These are phyloP conservation scores for Kwoniella shandongensis DNA, from an alignment of 768 basidiomycete genomes.

Conservation along the genomic window DNA sequence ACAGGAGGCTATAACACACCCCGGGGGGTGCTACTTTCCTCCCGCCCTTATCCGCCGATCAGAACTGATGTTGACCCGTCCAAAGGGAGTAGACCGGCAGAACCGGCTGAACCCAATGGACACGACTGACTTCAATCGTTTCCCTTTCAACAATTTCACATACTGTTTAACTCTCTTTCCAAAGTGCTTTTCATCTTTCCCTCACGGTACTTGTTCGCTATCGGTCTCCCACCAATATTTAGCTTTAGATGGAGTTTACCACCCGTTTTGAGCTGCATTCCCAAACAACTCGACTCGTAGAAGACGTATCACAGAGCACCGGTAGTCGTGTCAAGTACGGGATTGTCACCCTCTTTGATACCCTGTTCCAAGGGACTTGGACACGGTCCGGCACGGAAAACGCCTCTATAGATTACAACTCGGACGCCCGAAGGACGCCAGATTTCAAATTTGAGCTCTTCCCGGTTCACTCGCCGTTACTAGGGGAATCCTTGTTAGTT, in stretches of 20 bases:
- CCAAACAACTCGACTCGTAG: constrained; percentile 81
- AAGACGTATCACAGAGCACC: constrained; percentile 69
- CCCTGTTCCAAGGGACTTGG: constrained; percentile 77
- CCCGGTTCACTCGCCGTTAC: constrained; percentile 83
- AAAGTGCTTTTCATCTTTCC: constrained; percentile 81
- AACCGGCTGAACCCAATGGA: constrained; percentile 61
- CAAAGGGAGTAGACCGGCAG: constrained; percentile 61
- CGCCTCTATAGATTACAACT: constrained; percentile 79
- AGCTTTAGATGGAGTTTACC: constrained; percentile 84
- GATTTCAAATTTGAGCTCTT: constrained; percentile 82
- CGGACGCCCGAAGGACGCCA: constrained; percentile 64
- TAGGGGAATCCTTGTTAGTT: constrained; percentile 87
- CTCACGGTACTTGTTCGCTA: constrained; percentile 80
- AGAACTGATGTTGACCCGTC: constrained; percentile 71
- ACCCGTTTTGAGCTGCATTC: constrained; percentile 80
- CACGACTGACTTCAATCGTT: constrained; percentile 72
- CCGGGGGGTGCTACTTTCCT: constrained; percentile 65
- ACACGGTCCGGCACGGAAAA: constrained; percentile 69
- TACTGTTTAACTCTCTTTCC: constrained; percentile 78
- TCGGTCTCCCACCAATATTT: constrained; percentile 79
- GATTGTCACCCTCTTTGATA: constrained; percentile 59
- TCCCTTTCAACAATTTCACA: constrained; percentile 79
- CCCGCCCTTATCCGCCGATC: constrained; percentile 61
- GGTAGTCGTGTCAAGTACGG: constrained; percentile 64
- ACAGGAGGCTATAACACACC: constrained; percentile 67